phyloP scores from a whole-genome alignment of 1,284 basidiomycete genomes.

The Papiliotrema nemorosa region DNA sequence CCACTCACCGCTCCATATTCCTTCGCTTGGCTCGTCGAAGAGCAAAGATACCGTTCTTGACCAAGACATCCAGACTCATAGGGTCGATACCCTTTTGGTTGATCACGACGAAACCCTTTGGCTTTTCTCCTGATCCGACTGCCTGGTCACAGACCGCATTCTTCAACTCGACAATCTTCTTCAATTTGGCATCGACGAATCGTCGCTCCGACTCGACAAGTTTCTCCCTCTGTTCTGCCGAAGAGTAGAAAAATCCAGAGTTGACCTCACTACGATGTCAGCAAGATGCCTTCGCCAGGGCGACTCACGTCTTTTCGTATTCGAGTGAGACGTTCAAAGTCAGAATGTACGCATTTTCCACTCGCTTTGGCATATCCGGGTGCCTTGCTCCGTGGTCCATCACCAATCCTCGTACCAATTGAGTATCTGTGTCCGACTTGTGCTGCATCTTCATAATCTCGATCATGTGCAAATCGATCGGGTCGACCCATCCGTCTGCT shows the following conservation, averaged over 20 bases:
- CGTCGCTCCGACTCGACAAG: conserved; percentile 95
- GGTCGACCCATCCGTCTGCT: conserved; percentile 65
- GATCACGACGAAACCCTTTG: conserved; percentile 89
- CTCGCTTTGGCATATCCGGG: conserved; percentile 98
- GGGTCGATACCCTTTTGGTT: conserved; percentile 99
- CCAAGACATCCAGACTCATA: conserved; percentile 90
- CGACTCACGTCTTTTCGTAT: conserved; percentile 95
- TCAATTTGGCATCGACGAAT: conserved; percentile 91
- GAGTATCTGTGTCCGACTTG: conserved; percentile 96
- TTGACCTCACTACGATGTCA: conserved; percentile 78
- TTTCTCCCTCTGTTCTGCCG: conserved; percentile 97
- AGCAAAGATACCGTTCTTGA: conserved; percentile 95
- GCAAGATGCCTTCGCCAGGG: neutral
- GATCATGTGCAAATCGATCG: conserved; percentile 98
- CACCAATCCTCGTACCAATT: conserved; percentile 90
- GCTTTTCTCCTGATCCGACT: conserved; percentile 60
- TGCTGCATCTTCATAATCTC: conserved; percentile 99
- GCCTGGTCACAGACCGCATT: conserved; percentile 91
- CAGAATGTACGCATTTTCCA: conserved; percentile 94
- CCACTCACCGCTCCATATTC: conserved; percentile 86
- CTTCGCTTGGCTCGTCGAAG: conserved; percentile 92
- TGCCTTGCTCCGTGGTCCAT: conserved; percentile 89
- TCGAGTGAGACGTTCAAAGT: conserved; percentile 97
- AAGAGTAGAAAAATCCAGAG: conserved; percentile 99
- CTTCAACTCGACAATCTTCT: conserved; percentile 97